These are phyloP conservation scores for Wickerhamomyces sp. DNA, from an alignment of 1,139 yeast species.

Conservation along the genomic window DNA sequence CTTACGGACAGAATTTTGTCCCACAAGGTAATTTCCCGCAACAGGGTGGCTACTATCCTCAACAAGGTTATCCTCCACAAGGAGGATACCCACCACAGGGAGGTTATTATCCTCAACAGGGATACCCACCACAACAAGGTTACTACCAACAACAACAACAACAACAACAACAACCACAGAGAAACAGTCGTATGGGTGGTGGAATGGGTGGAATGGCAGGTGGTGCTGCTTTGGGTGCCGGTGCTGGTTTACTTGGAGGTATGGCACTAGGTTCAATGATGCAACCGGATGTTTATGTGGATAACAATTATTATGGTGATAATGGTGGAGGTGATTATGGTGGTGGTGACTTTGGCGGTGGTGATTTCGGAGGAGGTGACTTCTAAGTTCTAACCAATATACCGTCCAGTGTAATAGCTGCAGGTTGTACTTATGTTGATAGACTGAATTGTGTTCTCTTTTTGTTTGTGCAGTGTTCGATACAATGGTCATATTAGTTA, in stretches of 20 bases:
- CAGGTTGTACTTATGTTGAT: too few species aligned
- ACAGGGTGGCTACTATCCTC: conserved; percentile 8
- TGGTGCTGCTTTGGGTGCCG: conserved; percentile 65
- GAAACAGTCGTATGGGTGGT: conserved; percentile 35
- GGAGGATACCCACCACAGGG: conserved; percentile 16
- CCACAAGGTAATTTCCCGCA: conserved; percentile 2
- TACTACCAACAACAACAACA: conserved; percentile 21
- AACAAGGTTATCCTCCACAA: conserved; percentile 9
- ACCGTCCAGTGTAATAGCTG: too few species aligned
- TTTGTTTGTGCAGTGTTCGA: too few species aligned
- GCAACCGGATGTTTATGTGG: conserved; percentile 22
- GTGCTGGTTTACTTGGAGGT: conserved; percentile 81
- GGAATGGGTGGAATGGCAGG: conserved; percentile 34
- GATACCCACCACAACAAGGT: conserved; percentile 17
- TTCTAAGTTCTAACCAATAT: too few species aligned
- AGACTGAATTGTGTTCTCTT: too few species aligned
- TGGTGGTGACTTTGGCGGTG: conserved; percentile 23
- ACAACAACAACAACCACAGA: conserved; percentile 21
- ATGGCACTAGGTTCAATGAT: conserved; percentile 34
- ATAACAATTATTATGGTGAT: conserved; percentile 15
- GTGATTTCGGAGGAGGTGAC: conserved; percentile 25
- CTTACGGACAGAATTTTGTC: not conserved
- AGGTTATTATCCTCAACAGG: conserved; percentile 8
- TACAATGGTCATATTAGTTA: too few species aligned
- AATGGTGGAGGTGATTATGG: conserved; percentile 10